Conservation (phyloP, 2,329 filamentous ascomycete species). For the Verticillium zaregamsianum region DNA sequence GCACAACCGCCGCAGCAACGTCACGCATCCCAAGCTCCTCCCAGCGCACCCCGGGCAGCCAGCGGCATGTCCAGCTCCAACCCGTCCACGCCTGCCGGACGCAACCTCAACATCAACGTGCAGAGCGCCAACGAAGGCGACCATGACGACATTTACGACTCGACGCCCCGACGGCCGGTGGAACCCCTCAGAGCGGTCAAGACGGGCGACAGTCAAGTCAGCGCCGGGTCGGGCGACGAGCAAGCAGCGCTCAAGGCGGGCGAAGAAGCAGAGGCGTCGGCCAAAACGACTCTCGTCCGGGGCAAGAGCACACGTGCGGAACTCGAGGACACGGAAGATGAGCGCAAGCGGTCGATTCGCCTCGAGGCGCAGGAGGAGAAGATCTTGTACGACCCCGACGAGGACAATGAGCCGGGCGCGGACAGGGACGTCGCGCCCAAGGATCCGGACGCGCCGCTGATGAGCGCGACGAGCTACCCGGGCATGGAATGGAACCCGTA, state of each 20-base stretch:
- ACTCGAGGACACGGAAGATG: constrained; percentile 37
- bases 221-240: constrained; percentile 10
- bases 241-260: constrained; percentile 4
- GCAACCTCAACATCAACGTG: constrained; percentile 12
- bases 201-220: constrained; percentile 10
- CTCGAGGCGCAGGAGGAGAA: constrained; percentile 49
- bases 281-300: background rate
- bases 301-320: constrained; percentile 24
- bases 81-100: background rate
- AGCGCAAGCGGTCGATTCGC: constrained; percentile 39
- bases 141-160: constrained; percentile 27
- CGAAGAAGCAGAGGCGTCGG: background rate
- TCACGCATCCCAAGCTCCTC: background rate
- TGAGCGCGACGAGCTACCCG: constrained; percentile 66
- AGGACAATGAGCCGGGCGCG: constrained; percentile 16
- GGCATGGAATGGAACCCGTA: constrained; percentile 68
- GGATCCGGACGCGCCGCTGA: constrained; percentile 46
- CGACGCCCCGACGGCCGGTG: constrained; percentile 20
- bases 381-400: constrained; percentile 36
- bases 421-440: constrained; percentile 30
- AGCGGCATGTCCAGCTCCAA: constrained; percentile 5
- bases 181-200: constrained; percentile 8
- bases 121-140: constrained; percentile 14
- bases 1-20: background rate
- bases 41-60: background rate